phyloP scores from a whole-genome alignment of 2,329 filamentous ascomycete species.

The Colletotrichum sp. region DNA sequence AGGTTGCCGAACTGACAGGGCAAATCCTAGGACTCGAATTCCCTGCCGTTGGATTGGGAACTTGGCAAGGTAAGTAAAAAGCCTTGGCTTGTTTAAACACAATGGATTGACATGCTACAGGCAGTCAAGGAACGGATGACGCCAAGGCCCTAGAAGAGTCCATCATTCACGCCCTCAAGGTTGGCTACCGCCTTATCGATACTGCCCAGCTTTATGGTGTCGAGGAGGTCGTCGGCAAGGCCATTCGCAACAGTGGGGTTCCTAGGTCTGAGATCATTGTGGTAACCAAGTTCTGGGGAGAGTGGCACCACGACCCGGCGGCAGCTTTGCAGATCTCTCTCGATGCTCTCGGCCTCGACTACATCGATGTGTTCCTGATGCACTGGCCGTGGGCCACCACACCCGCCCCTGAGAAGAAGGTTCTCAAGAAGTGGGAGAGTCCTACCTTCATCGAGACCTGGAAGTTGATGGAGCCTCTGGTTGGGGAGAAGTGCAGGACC shows the following conservation, averaged over 20 bases:
- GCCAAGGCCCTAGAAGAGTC: conserved; percentile 29
- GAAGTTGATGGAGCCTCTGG: conserved; percentile 31
- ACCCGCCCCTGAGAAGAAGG: conserved; percentile 23
- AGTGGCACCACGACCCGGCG: conserved; percentile 37
- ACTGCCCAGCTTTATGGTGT: conserved; percentile 28
- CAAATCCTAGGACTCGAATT: conserved; percentile 10
- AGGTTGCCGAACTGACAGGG: background rate
- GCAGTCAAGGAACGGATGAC: conserved; percentile 18
- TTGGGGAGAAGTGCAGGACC: conserved; percentile 26
- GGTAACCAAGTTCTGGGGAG: conserved; percentile 36
- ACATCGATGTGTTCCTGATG: conserved; percentile 43
- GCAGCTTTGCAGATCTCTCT: conserved; percentile 33
- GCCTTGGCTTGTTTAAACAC: background rate
- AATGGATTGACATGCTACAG: background rate
- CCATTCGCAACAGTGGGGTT: conserved; percentile 33
- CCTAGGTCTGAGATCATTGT: conserved; percentile 55
- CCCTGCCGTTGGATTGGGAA: conserved; percentile 28
- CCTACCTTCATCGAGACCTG: conserved; percentile 32
- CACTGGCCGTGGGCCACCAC: conserved; percentile 32
- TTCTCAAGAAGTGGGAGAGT: conserved; percentile 25
- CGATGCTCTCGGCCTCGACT: conserved; percentile 30
- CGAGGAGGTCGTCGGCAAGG: conserved; percentile 33
- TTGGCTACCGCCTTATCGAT: conserved; percentile 35
- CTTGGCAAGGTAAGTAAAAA: conserved; percentile 26
- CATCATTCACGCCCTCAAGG: conserved; percentile 31